phyloP scores from a whole-genome alignment of 2,329 filamentous ascomycete genomes.

The Epichloe brachyelytri region DNA sequence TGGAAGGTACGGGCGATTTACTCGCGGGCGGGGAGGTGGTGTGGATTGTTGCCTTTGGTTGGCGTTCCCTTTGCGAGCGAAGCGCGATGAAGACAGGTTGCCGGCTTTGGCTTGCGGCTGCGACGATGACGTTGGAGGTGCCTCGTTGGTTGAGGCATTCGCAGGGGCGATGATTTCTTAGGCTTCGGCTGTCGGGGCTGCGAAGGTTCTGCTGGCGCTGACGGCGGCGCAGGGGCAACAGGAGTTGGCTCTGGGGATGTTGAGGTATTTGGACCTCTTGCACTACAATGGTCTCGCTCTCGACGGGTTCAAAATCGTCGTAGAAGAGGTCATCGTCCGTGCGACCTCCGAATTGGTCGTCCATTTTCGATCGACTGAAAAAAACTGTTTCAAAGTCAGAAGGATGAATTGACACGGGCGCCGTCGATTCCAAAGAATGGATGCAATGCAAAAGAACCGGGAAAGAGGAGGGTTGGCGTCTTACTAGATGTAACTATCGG shows the following conservation, averaged over 20 bases:
- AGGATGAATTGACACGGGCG: not conserved
- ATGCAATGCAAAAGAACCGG: not conserved
- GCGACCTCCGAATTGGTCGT: slow-evolving; percentile 47
- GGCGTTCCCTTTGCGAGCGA: slow-evolving; percentile 8
- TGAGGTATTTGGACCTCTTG: slow-evolving; percentile 7
- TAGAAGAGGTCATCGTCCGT: slow-evolving; percentile 51
- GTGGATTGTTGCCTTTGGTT: slow-evolving; percentile 5
- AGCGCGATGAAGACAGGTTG: slow-evolving; percentile 7
- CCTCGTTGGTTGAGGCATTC: not conserved
- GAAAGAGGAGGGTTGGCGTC: not conserved
- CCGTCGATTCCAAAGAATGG: not conserved
- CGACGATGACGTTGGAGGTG: slow-evolving; percentile 7
- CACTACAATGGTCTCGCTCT: slow-evolving; percentile 20
- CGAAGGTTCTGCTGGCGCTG: slow-evolving; percentile 8
- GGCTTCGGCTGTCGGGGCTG: slow-evolving; percentile 2
- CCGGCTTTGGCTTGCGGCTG: slow-evolving; percentile 3
- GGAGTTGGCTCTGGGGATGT: slow-evolving; percentile 9
- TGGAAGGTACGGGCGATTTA: not conserved
- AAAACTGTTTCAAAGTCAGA: not conserved
- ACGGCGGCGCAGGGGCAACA: slow-evolving; percentile 2
- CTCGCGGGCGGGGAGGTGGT: slow-evolving; percentile 5
- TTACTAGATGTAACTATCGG: not conserved
- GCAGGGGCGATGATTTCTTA: slow-evolving; percentile 2
- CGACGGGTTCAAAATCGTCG: slow-evolving; percentile 47
- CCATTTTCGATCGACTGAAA: slow-evolving; percentile 26